Evolutionary conservation across 176 grass and related monocot genomes (phyloP).

Genomic region (Triticum urartu): DNA sequence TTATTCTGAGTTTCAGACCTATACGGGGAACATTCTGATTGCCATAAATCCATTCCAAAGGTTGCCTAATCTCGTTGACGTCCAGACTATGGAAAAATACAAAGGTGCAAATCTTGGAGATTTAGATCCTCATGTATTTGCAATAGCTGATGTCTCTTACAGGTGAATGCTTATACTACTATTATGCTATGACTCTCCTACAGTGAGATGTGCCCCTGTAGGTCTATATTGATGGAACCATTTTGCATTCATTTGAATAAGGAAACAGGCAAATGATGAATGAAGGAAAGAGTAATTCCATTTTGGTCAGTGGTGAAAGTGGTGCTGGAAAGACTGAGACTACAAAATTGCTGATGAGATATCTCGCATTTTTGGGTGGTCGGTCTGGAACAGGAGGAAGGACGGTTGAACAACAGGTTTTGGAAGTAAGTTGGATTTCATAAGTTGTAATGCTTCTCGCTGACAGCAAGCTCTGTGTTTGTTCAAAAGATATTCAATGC

Average conservation of each 20-base stretch:
- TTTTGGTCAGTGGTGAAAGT: conserved; percentile 99
- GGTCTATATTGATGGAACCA: conserved; percentile 41
- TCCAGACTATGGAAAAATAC: conserved; percentile 78
- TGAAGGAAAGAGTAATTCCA: conserved; percentile 95
- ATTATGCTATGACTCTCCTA: conserved; percentile 18
- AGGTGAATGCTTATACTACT: conserved; percentile 69
- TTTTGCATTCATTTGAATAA: conserved; percentile 64
- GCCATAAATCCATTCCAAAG: conserved; percentile 99
- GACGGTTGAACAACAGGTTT: conserved; percentile 96
- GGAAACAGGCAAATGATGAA: conserved; percentile 97
- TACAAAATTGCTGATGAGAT: conserved; percentile 92
- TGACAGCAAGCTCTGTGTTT: conserved; percentile 23
- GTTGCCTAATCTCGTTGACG: conserved; percentile 74
- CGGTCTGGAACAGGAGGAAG: conserved; percentile 73
- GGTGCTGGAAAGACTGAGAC: conserved; percentile 99
- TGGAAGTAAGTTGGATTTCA: conserved; percentile 68
- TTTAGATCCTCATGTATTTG: conserved; percentile 89
- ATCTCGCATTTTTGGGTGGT: conserved; percentile 93
- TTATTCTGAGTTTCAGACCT: conserved; percentile 68
- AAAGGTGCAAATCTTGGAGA: conserved; percentile 84
- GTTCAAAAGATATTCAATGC: neutral
- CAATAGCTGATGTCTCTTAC: conserved; percentile 88
- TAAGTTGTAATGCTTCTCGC: conserved; percentile 2
- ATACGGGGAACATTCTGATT: conserved; percentile 92
- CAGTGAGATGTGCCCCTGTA: conserved; percentile 11